phyloP scores from a whole-genome alignment of 768 basidiomycete genomes.

The Boletus huronensis region DNA sequence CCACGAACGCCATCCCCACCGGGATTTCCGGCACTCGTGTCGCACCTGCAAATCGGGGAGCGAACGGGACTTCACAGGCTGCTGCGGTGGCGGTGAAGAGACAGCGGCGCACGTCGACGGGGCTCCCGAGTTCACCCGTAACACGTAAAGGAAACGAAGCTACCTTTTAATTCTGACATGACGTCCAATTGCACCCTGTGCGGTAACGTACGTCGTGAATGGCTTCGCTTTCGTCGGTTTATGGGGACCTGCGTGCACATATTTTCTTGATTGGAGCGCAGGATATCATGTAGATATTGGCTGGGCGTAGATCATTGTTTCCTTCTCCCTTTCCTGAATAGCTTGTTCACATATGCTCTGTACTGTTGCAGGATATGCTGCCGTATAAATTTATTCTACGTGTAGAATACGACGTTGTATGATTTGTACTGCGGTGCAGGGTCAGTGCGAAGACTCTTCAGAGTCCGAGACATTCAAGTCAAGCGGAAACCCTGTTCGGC shows the following conservation, averaged over 20 bases:
- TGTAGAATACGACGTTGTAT: conserved; percentile 30
- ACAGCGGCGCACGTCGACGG: conserved; percentile 74
- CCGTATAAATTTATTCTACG: conserved; percentile 31
- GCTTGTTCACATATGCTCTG: conserved; percentile 18
- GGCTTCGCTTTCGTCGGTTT: conserved; percentile 5
- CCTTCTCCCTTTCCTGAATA: conserved; percentile 7
- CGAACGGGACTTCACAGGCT: conserved; percentile 17
- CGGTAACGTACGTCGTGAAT: conserved; percentile 11
- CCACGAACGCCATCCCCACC: conserved; percentile 55
- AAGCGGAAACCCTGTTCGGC: conserved; percentile 6
- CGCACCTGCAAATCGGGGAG: conserved; percentile 31
- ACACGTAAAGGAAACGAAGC: conserved; percentile 30
- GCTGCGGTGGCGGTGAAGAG: conserved; percentile 59
- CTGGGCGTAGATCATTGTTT: conserved; percentile 33
- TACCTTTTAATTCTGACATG: conserved; percentile 10
- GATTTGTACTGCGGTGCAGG: conserved; percentile 21
- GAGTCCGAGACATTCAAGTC: neutral
- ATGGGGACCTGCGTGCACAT: conserved; percentile 26
- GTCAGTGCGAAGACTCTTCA: conserved; percentile 12
- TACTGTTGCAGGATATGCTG: conserved; percentile 21
- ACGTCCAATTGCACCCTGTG: neutral
- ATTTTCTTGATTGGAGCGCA: conserved; percentile 33
- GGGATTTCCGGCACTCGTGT: conserved; percentile 42
- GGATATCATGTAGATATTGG: conserved; percentile 33
- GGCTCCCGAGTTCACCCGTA: conserved; percentile 40